A percentile compares a stretch with the other conserved stretches of the same genome.
Evolutionary conservation across 1,284 basidiomycete genomes (phyloP).

Genomic region (Papiliotrema terrestris): DNA sequence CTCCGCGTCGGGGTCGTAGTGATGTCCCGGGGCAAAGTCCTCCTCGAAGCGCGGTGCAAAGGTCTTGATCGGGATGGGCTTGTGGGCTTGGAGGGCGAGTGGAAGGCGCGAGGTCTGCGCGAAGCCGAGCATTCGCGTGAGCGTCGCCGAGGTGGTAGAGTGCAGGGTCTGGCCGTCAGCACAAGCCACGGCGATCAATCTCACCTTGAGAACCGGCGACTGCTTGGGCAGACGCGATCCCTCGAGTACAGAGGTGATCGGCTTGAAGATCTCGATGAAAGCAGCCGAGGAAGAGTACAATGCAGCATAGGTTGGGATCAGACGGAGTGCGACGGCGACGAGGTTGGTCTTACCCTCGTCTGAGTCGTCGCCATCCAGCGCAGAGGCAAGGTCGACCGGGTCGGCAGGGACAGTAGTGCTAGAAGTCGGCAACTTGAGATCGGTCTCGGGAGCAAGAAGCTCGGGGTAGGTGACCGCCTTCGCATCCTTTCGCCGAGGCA

Average conservation of each 20-base stretch:
- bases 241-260: constrained; percentile 61
- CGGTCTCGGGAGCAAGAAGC: constrained; percentile 49
- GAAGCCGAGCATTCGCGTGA: constrained; percentile 68
- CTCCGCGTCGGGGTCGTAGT: constrained; percentile 90
- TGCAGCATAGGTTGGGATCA: constrained; percentile 66
- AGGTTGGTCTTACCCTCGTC: constrained; percentile 54
- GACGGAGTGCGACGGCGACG: constrained; percentile 59
- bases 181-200: constrained; percentile 16
- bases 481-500: constrained; percentile 55
- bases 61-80: constrained; percentile 90
- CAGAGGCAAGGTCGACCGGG: constrained; percentile 23
- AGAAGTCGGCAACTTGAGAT: constrained; percentile 23
- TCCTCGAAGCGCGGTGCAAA: constrained; percentile 93
- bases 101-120: constrained; percentile 69
- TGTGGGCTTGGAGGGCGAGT: constrained; percentile 85
- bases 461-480: constrained; percentile 64
- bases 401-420: constrained; percentile 20
- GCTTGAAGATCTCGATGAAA: constrained; percentile 78
- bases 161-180: constrained; percentile 51
- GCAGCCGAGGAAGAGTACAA: constrained; percentile 73
- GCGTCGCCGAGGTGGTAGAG: constrained; percentile 49
- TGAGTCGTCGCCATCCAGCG: constrained; percentile 36
- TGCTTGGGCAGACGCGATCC: constrained; percentile 56
- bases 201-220: constrained; percentile 59
- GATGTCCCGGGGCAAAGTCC: constrained; percentile 63